Percentiles rank a stretch among this genome's conserved stretches.
Evolutionary conservation across 768 basidiomycete species (phyloP).

Genomic region (Suillus discolor): DNA sequence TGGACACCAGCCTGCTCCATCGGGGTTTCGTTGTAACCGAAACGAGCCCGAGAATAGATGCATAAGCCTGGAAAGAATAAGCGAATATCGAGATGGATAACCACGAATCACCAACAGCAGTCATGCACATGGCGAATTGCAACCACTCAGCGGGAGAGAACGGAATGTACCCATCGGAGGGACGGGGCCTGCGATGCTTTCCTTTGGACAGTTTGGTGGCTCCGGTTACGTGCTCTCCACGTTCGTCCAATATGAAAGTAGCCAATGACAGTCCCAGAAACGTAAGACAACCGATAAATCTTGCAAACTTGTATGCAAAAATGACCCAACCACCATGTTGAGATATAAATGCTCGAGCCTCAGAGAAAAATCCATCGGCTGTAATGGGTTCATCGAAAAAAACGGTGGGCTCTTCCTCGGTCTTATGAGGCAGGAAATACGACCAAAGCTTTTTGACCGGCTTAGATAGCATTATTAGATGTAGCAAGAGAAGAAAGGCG

Average conservation of each 20-base stretch:
- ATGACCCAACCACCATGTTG: conserved; percentile 25
- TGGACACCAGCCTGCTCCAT: conserved; percentile 28
- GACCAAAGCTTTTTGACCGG: conserved; percentile 11
- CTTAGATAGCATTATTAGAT: conserved; percentile 7
- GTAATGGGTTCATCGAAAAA: neutral
- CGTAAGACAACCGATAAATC: conserved; percentile 23
- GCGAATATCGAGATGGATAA: neutral
- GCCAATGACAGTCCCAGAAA: conserved; percentile 22
- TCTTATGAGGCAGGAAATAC: conserved; percentile 1
- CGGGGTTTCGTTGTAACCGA: conserved; percentile 35
- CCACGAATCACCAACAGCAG: conserved; percentile 15
- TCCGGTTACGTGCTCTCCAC: conserved; percentile 1
- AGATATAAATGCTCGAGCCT: conserved; percentile 29
- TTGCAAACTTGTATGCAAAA: conserved; percentile 24
- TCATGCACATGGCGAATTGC: conserved; percentile 16
- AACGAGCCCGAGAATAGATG: conserved; percentile 41
- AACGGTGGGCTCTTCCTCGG: neutral
- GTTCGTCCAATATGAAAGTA: conserved; percentile 10
- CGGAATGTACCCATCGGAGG: neutral
- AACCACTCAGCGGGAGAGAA: conserved; percentile 7
- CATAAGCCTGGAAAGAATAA: conserved; percentile 37
- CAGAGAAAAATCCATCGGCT: conserved; percentile 24
- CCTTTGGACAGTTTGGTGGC: neutral
- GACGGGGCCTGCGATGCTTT: neutral
- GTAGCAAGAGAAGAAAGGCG: conserved; percentile 9